These are phyloP conservation scores for Phaffomyces thermotolerans DNA, from an alignment of 805 yeast species.

Conservation along the genomic window DNA sequence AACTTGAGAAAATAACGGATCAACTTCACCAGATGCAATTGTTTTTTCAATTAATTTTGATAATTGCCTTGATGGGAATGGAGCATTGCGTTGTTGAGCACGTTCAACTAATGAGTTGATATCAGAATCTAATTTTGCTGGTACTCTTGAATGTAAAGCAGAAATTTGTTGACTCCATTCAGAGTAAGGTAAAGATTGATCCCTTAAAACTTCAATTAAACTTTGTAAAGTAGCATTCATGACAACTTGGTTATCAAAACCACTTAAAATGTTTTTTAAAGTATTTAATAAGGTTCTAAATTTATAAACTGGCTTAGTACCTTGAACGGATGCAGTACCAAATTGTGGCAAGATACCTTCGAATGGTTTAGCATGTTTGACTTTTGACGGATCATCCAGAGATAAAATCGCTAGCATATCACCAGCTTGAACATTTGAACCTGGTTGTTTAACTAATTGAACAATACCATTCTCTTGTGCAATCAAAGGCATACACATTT, in stretches of 20 bases:
- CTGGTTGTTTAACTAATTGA: slow-evolving; percentile 94
- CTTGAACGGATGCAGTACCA: slow-evolving; percentile 77
- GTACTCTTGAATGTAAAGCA: slow-evolving; percentile 88
- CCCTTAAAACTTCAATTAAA: slow-evolving; percentile 64
- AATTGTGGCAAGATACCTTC: slow-evolving; percentile 89
- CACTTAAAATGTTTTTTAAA: slow-evolving; percentile 73
- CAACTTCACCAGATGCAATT: slow-evolving; percentile 42
- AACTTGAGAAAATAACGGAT: slow-evolving; percentile 46
- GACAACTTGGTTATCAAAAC: slow-evolving; percentile 93
- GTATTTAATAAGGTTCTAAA: slow-evolving; percentile 53
- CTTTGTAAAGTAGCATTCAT: slow-evolving; percentile 77
- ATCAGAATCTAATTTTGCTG: slow-evolving; percentile 63
- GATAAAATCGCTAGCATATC: slow-evolving; percentile 93
- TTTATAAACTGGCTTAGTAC: slow-evolving; percentile 77
- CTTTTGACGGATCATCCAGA: slow-evolving; percentile 94
- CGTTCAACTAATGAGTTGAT: slow-evolving; percentile 63
- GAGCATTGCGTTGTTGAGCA: slow-evolving; percentile 55
- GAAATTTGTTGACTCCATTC: slow-evolving; percentile 85
- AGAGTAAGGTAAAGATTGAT: slow-evolving; percentile 81
- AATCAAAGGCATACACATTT: slow-evolving; percentile 96
- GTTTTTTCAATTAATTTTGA: slow-evolving; percentile 63
- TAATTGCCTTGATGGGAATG: slow-evolving; percentile 90
- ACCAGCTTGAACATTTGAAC: slow-evolving; percentile 94
- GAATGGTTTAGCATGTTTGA: slow-evolving; percentile 91
- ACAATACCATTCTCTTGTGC: slow-evolving; percentile 92